These are phyloP conservation scores for Rhodotorula mucilaginosa DNA, from an alignment of 1,284 basidiomycete species.

Conservation along the genomic window DNA sequence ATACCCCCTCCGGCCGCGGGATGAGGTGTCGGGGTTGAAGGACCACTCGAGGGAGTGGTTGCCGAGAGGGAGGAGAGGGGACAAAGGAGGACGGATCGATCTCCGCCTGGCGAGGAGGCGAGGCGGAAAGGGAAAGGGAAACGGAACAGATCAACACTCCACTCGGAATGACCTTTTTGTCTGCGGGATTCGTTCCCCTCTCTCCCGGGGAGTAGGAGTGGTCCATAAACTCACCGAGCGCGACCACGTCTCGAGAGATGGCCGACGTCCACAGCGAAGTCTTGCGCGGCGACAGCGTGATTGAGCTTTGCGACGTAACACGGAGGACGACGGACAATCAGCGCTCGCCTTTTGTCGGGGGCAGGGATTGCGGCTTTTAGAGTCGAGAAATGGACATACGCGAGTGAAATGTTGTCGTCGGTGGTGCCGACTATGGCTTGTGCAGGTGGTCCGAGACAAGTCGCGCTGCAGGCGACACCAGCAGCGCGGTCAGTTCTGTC, in stretches of 20 bases:
- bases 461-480: constrained; percentile 18
- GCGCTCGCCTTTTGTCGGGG: too few relatives aligned
- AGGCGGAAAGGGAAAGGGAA: neutral
- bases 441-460: constrained; percentile 33
- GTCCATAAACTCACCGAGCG: constrained; percentile 19
- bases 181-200: too few relatives aligned
- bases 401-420: constrained; percentile 28
- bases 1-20: neutral
- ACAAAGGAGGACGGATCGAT: neutral
- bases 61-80: neutral
- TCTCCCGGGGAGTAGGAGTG: neutral
- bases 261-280: constrained; percentile 38
- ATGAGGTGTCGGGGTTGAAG: neutral
- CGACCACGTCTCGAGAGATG: constrained; percentile 24
- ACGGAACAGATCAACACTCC: neutral
- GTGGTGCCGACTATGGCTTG: constrained; percentile 34
- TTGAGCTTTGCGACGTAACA: neutral
- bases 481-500: neutral
- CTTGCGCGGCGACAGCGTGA: constrained; percentile 35
- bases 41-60: too few relatives aligned
- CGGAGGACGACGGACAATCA: neutral
- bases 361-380: neutral
- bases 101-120: neutral
- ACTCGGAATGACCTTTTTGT: too few relatives aligned
- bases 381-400: neutral